Conservation (phyloP, 176 grass and related monocot species). For the Juncus inflexus region DNA sequence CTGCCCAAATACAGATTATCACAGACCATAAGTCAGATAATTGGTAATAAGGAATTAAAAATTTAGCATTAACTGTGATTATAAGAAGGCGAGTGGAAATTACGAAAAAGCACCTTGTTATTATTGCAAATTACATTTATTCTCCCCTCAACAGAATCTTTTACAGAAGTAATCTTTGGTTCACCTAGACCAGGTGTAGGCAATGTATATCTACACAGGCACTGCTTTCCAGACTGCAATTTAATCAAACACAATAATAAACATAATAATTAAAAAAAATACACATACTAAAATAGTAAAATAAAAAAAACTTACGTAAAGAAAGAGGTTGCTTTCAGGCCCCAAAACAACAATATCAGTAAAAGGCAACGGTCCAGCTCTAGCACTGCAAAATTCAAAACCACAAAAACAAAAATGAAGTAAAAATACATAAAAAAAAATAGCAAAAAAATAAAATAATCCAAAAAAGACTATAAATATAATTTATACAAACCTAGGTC, state of each 20-base stretch:
- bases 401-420: conserved; percentile 11
- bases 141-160: conserved; percentile 75
- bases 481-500: conserved; percentile 67
- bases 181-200: conserved; percentile 48
- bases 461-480: conserved; percentile 25
- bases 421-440: neutral
- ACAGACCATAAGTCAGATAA: too few relatives aligned
- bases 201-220: conserved; percentile 78
- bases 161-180: conserved; percentile 68
- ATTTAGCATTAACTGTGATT: neutral
- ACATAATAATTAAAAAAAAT: conserved; percentile 10
- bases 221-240: conserved; percentile 85
- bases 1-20: too few relatives aligned
- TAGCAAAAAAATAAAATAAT: neutral
- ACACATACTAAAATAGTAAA: conserved; percentile 10
- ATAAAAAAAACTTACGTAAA: conserved; percentile 62
- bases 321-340: conserved; percentile 71
- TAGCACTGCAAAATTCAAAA: conserved; percentile 57
- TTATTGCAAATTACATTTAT: conserved; percentile 78
- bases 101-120: conserved; percentile 52
- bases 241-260: conserved; percentile 22
- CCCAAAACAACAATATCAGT: conserved; percentile 69
- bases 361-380: conserved; percentile 63
- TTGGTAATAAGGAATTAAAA: neutral
- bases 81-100: neutral